These are phyloP conservation scores for Xylariaceae sp. DNA, from an alignment of 2,329 filamentous ascomycete genomes.

Conservation along the genomic window DNA sequence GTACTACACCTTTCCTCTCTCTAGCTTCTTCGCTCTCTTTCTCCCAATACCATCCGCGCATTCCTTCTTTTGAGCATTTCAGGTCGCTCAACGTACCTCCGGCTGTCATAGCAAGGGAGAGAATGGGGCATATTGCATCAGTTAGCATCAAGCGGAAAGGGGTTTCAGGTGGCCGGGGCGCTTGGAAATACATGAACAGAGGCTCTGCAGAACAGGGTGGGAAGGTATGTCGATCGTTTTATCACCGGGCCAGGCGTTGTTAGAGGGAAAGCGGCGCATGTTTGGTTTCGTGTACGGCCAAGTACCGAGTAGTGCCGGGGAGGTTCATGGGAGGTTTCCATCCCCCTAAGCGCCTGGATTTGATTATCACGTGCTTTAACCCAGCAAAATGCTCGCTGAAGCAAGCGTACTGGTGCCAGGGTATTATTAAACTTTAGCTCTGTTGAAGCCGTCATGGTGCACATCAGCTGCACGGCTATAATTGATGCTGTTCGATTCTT, in stretches of 20 bases:
- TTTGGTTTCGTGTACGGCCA: neutral
- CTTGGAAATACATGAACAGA: conserved; percentile 1
- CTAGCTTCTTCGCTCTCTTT: conserved; percentile 6
- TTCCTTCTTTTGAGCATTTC: conserved; percentile 12
- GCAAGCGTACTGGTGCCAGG: too few species aligned
- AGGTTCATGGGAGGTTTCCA: neutral
- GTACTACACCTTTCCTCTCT: conserved; percentile 3
- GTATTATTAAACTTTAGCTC: too few species aligned
- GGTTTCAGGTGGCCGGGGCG: neutral
- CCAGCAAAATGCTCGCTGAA: too few species aligned
- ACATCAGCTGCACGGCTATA: too few species aligned
- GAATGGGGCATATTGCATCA: conserved; percentile 7
- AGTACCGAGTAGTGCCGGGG: neutral
- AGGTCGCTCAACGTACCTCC: neutral
- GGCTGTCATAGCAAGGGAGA: conserved; percentile 1
- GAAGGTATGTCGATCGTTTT: neutral
- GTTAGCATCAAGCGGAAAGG: conserved; percentile 11
- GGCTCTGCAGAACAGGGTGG: neutral
- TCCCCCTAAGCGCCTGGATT: conserved; percentile 4
- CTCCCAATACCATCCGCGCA: conserved; percentile 2
- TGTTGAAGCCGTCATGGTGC: too few species aligned
- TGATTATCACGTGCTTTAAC: too few species aligned
- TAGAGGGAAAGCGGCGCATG: conserved; percentile 5
- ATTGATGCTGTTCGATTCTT: too few species aligned
- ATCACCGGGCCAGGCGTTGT: conserved; percentile 8